Percentiles rank a stretch among this genome's conserved stretches.
Conservation (phyloP, 495 filamentous ascomycete genomes). For the Neurospora terricola region DNA sequence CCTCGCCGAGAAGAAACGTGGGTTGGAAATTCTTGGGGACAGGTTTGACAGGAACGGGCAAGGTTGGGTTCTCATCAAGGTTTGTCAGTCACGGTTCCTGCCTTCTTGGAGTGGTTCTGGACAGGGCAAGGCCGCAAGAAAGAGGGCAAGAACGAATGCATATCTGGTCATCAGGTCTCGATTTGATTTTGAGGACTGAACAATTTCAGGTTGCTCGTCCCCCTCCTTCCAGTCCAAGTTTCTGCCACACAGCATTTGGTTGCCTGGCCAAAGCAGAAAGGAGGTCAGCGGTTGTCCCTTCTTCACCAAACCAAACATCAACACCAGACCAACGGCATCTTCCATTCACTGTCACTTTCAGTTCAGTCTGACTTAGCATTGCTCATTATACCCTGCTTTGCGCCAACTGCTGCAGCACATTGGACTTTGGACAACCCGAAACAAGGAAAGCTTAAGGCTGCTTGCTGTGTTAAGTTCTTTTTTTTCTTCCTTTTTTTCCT, state of each 20-base stretch:
- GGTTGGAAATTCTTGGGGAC: not conserved
- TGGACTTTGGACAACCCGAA: not conserved
- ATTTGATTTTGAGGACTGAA: not conserved
- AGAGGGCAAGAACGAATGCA: not conserved
- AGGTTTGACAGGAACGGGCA: not conserved
- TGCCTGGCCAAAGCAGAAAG: constrained; percentile 1
- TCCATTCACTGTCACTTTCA: not conserved
- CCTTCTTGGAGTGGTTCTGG: no score
- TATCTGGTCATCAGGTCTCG: not conserved
- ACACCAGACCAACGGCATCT: not conserved
- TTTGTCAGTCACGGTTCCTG: no score
- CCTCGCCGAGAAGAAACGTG: not conserved
- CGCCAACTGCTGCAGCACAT: not conserved
- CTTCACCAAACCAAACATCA: not conserved
- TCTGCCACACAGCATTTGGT: not conserved
- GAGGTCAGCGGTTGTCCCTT: not conserved
- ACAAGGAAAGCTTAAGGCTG: not conserved
- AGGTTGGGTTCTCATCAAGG: not conserved
- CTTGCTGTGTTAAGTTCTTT: not conserved
- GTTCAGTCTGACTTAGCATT: constrained; percentile 1
- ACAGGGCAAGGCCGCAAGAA: no score
- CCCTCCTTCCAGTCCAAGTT: not conserved
- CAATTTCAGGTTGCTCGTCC: not conserved
- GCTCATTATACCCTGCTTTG: constrained; percentile 18
- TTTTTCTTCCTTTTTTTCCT: not conserved